Evolutionary conservation across 805 yeast genomes (phyloP), one percentile per base, ranked within the genome.

Genomic region (Millerozyma acaciae): DNA sequence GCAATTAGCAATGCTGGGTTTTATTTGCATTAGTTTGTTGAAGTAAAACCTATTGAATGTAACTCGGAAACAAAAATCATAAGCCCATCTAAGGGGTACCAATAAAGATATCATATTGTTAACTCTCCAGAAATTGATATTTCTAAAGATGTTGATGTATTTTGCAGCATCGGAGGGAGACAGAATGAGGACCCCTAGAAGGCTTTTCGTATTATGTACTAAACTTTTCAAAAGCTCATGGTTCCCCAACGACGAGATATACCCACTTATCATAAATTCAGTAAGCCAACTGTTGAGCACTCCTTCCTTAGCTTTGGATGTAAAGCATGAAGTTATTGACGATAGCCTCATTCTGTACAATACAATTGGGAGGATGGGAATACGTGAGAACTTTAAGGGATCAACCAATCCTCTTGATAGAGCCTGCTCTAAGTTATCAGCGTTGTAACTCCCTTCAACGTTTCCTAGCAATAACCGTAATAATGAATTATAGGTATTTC

Each of bases 311-410:
- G 39, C 31, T 13, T 33, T 33, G 5, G 43, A 46, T 28, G 57
- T 50, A 2, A 62, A 30, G 33, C 66, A 56, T 18, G 51, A 44
- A 14, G 54, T 23, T 8, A 60, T 33, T 28, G 65, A 62, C 17
- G 60, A 53, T 8, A 47, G 41, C 27, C 70, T 49, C 66, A 64
- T 57, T 20, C 65, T 43, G 43, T 60, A 65, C 35, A 66, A 34
- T 21, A 63, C 50, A 10, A 65, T 44, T 4, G 72, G 72, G n/a
- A 66, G 50, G 8, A 56, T 38, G 3, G 70, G 65, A 10, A 66
- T 50, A 19, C 64, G 47, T 13, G 65, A 53, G 38, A 64, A 55
- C 35, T 62, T 62, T 30, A 59, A 43, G 6, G 65, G 68, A 41
- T 58, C 66, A 4, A 61, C 46, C 13, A 57, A 31, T 1, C 66